phyloP scores from a whole-genome alignment of 345 rosid species.

The Murraya paniculata region DNA sequence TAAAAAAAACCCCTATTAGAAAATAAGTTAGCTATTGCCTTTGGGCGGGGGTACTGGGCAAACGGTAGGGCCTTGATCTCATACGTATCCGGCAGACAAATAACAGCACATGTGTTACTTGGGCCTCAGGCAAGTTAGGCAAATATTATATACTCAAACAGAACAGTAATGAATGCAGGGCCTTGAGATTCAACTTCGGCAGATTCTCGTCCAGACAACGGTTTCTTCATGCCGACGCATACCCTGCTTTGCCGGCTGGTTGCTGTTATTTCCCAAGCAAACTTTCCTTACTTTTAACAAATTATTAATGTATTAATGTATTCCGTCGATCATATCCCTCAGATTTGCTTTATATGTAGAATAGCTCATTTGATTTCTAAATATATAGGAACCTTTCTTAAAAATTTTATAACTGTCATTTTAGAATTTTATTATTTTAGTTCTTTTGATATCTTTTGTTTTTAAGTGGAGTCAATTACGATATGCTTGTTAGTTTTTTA shows the following conservation, averaged over 20 bases:
- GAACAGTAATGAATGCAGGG: neutral
- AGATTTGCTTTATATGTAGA: neutral
- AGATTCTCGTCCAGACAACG: conserved; percentile 2
- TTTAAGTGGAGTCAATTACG: too few species aligned
- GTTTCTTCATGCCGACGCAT: conserved; percentile 29
- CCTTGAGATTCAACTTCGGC: neutral
- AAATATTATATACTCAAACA: too few species aligned
- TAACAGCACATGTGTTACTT: neutral
- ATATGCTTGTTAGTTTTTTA: too few species aligned
- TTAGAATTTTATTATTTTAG: too few species aligned
- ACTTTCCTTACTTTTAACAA: neutral
- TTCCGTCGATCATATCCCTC: neutral
- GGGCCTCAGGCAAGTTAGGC: neutral
- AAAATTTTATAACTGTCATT: too few species aligned
- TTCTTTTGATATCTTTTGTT: too few species aligned
- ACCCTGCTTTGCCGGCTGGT: neutral
- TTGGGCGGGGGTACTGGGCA: neutral
- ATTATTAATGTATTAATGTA: too few species aligned
- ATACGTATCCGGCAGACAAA: neutral
- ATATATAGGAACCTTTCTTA: too few species aligned
- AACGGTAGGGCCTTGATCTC: neutral
- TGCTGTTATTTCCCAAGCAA: conserved; percentile 9
- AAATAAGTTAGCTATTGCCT: too few species aligned
- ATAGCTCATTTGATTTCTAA: too few species aligned
- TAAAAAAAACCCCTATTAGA: too few species aligned